A percentile compares a stretch with the other conserved stretches of the same genome.
Evolutionary conservation across 1,139 yeast genomes (phyloP).

Genomic region (Scheffersomyces parashehatae): DNA sequence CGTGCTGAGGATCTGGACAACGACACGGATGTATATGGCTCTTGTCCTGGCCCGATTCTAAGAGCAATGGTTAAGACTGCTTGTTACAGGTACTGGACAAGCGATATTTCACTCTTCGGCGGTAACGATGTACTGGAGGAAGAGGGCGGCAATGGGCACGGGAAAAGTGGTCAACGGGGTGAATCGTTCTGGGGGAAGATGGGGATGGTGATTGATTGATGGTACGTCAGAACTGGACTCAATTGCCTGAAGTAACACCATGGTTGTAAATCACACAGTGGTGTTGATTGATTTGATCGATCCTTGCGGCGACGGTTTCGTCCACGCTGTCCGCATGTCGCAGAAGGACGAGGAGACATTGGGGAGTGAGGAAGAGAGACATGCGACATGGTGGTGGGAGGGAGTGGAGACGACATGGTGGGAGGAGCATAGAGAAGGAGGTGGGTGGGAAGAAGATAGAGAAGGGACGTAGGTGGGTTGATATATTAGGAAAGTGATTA

Average conservation of each 20-base stretch:
- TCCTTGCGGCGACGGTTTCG: background rate
- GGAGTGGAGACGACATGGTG: too few species aligned
- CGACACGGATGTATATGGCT: slow-evolving; percentile 2
- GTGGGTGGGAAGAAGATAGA: too few species aligned
- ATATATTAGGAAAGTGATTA: too few species aligned
- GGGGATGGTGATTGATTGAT: background rate
- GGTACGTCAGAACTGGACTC: slow-evolving; percentile 1
- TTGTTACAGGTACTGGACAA: background rate
- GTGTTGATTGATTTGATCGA: background rate
- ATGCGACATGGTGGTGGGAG: too few species aligned
- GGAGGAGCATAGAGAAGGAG: too few species aligned
- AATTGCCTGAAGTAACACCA: background rate
- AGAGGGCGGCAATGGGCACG: too few species aligned
- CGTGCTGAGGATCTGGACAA: background rate
- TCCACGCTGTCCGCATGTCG: background rate
- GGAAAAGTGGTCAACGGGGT: background rate
- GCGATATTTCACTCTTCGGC: background rate
- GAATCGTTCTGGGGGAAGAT: background rate
- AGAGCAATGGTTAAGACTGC: background rate
- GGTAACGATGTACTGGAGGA: too few species aligned
- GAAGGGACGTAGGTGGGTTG: too few species aligned
- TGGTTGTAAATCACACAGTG: background rate
- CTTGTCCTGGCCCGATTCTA: slow-evolving; percentile 4
- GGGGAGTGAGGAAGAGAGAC: too few species aligned
- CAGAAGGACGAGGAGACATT: too few species aligned